Evolutionary conservation across 2,329 filamentous ascomycete species (phyloP), one percentile per base, ranked within the genome.

Genomic region (Diplodia seriata): DNA sequence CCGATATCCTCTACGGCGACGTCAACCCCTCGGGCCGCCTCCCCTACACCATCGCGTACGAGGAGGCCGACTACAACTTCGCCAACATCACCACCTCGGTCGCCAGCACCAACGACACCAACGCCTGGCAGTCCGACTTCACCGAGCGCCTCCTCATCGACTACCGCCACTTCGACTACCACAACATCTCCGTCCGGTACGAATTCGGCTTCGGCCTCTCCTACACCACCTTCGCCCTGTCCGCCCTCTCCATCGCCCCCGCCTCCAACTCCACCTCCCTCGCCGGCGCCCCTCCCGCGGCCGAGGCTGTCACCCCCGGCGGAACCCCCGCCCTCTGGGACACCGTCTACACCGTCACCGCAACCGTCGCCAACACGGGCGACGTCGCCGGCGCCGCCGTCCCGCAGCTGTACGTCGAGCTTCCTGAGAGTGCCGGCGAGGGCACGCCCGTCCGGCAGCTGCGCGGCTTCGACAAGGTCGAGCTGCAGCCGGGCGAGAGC

Each of bases 181-280:
- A 90, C 66, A 83, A 85, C 68, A 89, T 95, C 69, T 83, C 84
- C 5, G 94, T 94, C 0, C 90, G 91, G 0, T 97, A 90, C 75
- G 91, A 92, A 56, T 97, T 97, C 73, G 94, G 94, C 0, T 94
- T 89, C 69, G 94, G 94, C 0, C 85, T 97, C 1, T 92, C 89
- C 64, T 97, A 95, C 81, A 93, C 92, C 0, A 85, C 80, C 0
- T 96, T 94, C 76, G 80, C 86, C 14, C 85, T 92, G 68, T 84
- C 86, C 38, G 73, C 87, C 14, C 78, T 81, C 9, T 78, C 91
- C 59, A 73, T 79, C 71, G 75, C 69, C 66, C 78, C 20, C 71
- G 78, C 23, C 70, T 84, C 23, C 40, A 64, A 68, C 76, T 81
- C 92, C 67, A 83, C 86, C 40, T 26, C 23, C 2, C 73, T 87